Percentiles rank a stretch among this genome's conserved stretches.
phyloP scores from a whole-genome alignment of 176 grass and related monocot genomes.

The Triticum urartu region DNA sequence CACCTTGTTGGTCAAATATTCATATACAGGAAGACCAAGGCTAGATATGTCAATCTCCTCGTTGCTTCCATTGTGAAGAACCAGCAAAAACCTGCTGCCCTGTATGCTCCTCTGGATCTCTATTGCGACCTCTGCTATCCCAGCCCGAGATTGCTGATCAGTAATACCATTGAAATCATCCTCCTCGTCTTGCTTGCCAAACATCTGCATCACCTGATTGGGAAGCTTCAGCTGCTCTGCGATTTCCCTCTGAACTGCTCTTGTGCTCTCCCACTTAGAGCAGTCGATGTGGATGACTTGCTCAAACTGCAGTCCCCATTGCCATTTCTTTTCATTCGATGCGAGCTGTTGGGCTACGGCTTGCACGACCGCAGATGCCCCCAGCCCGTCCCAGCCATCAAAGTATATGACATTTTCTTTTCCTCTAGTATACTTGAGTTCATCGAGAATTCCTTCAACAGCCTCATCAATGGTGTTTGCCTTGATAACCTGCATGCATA shows the following conservation, averaged over 20 bases:
- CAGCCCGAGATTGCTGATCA: neutral
- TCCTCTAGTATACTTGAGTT: neutral
- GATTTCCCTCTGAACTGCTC: neutral
- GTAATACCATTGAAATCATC: neutral
- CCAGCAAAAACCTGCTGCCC: neutral
- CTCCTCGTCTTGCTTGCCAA: neutral
- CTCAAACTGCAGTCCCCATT: neutral
- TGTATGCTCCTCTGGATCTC: neutral
- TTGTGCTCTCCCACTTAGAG: neutral
- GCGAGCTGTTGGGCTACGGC: neutral
- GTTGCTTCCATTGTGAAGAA: neutral
- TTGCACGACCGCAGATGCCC: neutral
- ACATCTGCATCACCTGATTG: neutral
- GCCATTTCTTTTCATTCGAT: neutral
- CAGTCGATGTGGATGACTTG: neutral
- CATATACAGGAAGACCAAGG: neutral
- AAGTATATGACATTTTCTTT: neutral
- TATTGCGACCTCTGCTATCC: neutral
- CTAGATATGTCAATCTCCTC: neutral
- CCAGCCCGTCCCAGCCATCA: conserved; percentile 1
- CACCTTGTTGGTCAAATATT: neutral
- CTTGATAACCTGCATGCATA: neutral
- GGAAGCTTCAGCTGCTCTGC: neutral
- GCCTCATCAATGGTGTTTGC: neutral
- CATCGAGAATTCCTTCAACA: neutral